Percentiles rank a stretch among this genome's conserved stretches.
These are phyloP conservation scores for Phytophthora meadii DNA, from an alignment of 352 stramenopile species.

Conservation along the genomic window DNA sequence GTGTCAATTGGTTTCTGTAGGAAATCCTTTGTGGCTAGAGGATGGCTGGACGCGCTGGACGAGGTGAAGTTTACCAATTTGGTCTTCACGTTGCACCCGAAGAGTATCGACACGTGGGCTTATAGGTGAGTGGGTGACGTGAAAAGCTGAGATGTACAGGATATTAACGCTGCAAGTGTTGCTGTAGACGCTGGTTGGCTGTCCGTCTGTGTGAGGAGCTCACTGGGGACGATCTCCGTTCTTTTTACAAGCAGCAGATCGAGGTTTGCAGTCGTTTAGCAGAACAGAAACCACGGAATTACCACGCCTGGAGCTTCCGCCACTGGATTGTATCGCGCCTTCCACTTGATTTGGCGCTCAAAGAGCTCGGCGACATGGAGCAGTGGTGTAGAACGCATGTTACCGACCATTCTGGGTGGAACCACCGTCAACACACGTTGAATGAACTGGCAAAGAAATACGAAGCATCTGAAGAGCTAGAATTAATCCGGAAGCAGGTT, in stretches of 20 bases:
- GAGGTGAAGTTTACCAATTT: conserved; percentile 78
- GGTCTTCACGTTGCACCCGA: conserved; percentile 79
- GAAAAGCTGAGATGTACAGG: neutral
- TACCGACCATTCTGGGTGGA: conserved; percentile 83
- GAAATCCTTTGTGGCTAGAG: conserved; percentile 60
- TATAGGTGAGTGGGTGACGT: conserved; percentile 53
- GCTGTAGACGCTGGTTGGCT: conserved; percentile 59
- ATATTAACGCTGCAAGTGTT: conserved; percentile 14
- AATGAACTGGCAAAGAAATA: conserved; percentile 29
- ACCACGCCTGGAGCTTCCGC: conserved; percentile 87
- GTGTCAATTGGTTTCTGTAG: conserved; percentile 27
- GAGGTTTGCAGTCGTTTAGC: conserved; percentile 55
- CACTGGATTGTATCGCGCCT: conserved; percentile 73
- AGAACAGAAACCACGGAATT: conserved; percentile 79
- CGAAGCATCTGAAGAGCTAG: neutral
- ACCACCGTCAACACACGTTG: conserved; percentile 74
- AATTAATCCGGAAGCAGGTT: conserved; percentile 32
- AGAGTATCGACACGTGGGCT: conserved; percentile 89
- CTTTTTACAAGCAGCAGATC: conserved; percentile 64
- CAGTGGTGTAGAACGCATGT: conserved; percentile 74
- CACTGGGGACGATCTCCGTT: conserved; percentile 21
- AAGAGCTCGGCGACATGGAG: conserved; percentile 61
- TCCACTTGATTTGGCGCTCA: conserved; percentile 20
- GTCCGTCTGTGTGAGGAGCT: conserved; percentile 39
- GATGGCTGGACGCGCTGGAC: conserved; percentile 41